Evolutionary conservation across 768 basidiomycete species (phyloP), one percentile per base, ranked within the genome.

Genomic region (Tricholoma bakamatsutake): DNA sequence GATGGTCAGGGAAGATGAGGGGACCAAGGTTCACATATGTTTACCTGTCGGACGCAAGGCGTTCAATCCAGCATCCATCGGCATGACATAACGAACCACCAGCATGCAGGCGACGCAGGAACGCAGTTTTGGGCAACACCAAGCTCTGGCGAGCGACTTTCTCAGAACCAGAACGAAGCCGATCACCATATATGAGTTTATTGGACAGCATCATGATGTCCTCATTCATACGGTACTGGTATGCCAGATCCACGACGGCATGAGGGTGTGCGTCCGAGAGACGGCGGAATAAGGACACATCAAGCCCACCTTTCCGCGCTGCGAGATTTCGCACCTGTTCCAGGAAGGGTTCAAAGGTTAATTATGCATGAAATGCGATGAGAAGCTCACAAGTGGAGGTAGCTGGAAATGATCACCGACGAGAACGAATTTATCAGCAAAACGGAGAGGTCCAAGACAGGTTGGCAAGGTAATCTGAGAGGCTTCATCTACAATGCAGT

Each of bases 331-430:
- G 87, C 30, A 97, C 92, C 93, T 95, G 50, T 12, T 33, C 55
- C 47, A 27, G 46, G 6, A n/a, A 52, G 47, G 50, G 52, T 50
- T 10, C 15, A 33, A 21, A 28, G 47, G 3, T 27, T 57, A 8
- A 35, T 49, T 10, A 24, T 12, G 11, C 18, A 18, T 50, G 10
- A 10, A 2, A 35, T 39, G 27, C 17, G 46, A 9, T 48, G 52
- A 31, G 18, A 31, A 1, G 61, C 80, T 55, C 62, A 96, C 96
- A 39, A 98, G 79, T 0, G 97, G 97, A 9, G 96, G 96, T 2
- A 99, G 83, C 64, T 99, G 97, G 73, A 88, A 93, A 71, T 99
- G 97, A 66, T 98, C 97, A 6, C 97, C 97, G 15, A 98, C 96
- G 11, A 98, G 85, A 4, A 98, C 82, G 61, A 98, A 99, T 40